Evolutionary conservation across 371 early-diverging fungal genomes (phyloP).

Genomic region (Dichotomocladium elegans): DNA sequence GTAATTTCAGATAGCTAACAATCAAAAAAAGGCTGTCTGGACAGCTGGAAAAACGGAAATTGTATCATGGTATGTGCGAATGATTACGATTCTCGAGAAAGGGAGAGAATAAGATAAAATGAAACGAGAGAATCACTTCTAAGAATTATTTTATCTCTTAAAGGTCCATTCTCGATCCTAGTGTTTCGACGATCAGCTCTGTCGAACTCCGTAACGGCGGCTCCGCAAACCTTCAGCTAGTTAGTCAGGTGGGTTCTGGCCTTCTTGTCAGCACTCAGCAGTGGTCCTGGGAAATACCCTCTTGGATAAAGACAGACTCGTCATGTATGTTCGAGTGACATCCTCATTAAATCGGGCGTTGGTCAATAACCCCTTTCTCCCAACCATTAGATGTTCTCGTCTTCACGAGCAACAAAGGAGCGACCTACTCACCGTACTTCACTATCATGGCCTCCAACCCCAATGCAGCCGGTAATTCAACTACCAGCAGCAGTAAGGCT

Average conservation of each 20-base stretch:
- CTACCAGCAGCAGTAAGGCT: not conserved
- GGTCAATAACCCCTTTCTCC: not conserved
- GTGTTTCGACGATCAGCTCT: conserved; percentile 14
- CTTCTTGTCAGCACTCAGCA: conserved; percentile 11
- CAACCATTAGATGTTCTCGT: conserved; percentile 25
- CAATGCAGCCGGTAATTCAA: conserved; percentile 4
- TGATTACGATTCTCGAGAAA: no score
- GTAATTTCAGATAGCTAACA: not conserved
- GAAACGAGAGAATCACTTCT: not conserved
- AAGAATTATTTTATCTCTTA: not conserved
- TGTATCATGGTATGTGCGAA: conserved; percentile 35
- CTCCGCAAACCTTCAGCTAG: conserved; percentile 19
- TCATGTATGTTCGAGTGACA: conserved; percentile 22
- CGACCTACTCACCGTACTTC: conserved; percentile 36
- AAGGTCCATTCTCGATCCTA: conserved; percentile 21
- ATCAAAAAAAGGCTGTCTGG: conserved; percentile 17
- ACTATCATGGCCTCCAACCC: conserved; percentile 30
- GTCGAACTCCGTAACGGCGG: conserved; percentile 29
- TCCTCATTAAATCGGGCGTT: not conserved
- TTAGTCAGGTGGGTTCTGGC: conserved; percentile 2
- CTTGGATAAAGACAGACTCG: conserved; percentile 12
- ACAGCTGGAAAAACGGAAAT: conserved; percentile 23
- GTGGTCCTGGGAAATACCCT: conserved; percentile 32
- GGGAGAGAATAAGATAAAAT: not conserved
- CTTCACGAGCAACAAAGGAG: conserved; percentile 24